Evolutionary conservation across 768 basidiomycete species (phyloP), one percentile per base, ranked within the genome.

Genomic region (Agaricus blazei): DNA sequence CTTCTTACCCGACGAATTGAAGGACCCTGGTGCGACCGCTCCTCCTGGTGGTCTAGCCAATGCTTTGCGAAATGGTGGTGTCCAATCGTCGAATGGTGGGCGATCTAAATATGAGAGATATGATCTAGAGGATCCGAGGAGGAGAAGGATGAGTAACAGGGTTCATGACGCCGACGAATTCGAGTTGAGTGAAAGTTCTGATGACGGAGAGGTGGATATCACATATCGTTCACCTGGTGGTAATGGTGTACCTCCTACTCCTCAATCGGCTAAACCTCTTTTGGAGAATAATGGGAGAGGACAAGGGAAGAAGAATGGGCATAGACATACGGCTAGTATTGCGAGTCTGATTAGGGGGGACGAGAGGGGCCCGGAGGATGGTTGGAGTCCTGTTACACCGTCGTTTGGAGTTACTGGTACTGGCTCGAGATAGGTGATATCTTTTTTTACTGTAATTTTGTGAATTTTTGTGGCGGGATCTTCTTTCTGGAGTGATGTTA

Each of bases 271-370:
- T 64, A 72, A 43, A 58, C 66, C 45, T 47, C 64, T 42, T 52
- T 55, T 51, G 28, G 57, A 34, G 40, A 53, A 51, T 59, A 34
- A 37, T 56, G 45, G 36, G 54, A 52, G 34, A 59, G 50, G 57
- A 59, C 48, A 48, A 60, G 52, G 40, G 45, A 63, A 64, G 46
- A 62, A 58, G n/a, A 45, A 58, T 29, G 34, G 34, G 34, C 90
- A 92, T 67, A 72, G 81, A 36, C 90, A 92, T 65, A 92, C 90
- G 1, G 90, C 90, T 23, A 90, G 87, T 59, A 93, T 93, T 59
- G 88, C 85, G 11, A 90, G 88, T 64, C 69, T 92, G 57, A 90
- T 92, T 52, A 76, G 88, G 8, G 81, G 85, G 4, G 87, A 90
- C 38, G 88, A 92, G 62, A 70, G 88, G 48, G 71, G 75, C 28